Evolutionary conservation across 495 filamentous ascomycete genomes (phyloP).

Genomic region (Lindgomyces ingoldianus): DNA sequence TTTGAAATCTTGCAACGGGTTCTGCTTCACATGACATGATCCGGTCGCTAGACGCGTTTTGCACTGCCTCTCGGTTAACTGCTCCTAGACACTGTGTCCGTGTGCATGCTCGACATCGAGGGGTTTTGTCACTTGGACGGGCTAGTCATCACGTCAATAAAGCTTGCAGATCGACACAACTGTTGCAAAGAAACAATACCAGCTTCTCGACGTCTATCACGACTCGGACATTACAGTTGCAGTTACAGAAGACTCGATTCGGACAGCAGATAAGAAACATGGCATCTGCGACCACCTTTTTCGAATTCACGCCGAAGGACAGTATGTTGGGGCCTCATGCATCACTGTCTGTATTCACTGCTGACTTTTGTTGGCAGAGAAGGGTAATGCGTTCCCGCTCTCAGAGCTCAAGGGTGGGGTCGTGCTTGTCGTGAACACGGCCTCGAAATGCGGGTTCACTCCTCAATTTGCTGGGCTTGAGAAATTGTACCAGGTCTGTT

Average conservation of each 20-base stretch:
- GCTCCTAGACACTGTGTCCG: neutral
- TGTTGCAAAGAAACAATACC: too few relatives aligned
- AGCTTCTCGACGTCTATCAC: too few relatives aligned
- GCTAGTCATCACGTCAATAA: neutral
- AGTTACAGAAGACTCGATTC: neutral
- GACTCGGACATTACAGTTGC: neutral
- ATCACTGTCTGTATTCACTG: too few relatives aligned
- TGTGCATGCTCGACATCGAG: too few relatives aligned
- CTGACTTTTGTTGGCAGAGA: slow-evolving; percentile 56
- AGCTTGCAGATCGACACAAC: too few relatives aligned
- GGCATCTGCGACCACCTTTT: slow-evolving; percentile 86
- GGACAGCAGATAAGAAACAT: slow-evolving; percentile 53
- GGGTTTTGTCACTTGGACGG: too few relatives aligned
- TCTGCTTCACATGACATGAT: slow-evolving; percentile 8
- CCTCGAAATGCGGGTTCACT: slow-evolving; percentile 98
- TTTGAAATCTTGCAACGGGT: neutral
- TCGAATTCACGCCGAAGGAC: slow-evolving; percentile 79
- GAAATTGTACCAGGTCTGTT: slow-evolving; percentile 73
- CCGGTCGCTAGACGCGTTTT: neutral
- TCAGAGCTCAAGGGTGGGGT: slow-evolving; percentile 78
- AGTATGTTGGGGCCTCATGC: slow-evolving; percentile 39
- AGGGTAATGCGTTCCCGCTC: slow-evolving; percentile 70
- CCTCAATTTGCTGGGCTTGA: slow-evolving; percentile 93
- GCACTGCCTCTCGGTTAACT: neutral
- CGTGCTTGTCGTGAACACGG: slow-evolving; percentile 96